Evolutionary conservation across 2,329 filamentous ascomycete species (phyloP).

Genomic region (Tothia fuscella): DNA sequence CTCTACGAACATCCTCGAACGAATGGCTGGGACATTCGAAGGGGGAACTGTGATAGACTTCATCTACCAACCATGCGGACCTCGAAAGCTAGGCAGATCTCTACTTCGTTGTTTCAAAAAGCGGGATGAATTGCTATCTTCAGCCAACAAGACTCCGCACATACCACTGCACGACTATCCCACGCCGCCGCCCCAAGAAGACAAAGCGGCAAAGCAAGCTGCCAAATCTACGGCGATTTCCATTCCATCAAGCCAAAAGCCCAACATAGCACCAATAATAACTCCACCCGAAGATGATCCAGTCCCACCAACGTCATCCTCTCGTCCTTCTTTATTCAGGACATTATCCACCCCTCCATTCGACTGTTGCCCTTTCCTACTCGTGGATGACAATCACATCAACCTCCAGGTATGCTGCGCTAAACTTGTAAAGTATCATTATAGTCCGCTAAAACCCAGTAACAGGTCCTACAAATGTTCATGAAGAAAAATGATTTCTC

Average conservation of each 20-base stretch:
- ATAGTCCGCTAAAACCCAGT: not conserved
- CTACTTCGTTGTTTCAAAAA: not conserved
- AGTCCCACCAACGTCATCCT: too few species aligned
- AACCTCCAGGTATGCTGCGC: conserved; percentile 20
- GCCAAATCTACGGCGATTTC: too few species aligned
- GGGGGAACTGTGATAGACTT: not conserved
- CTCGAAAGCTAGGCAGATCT: conserved; percentile 2
- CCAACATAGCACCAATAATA: too few species aligned
- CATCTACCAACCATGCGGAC: conserved; percentile 4
- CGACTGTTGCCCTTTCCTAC: conserved; percentile 20
- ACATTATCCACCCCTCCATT: too few species aligned
- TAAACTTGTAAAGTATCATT: not conserved
- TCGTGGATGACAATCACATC: conserved; percentile 29
- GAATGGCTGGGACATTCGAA: not conserved
- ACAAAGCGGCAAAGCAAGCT: too few species aligned
- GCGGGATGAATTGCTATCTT: not conserved
- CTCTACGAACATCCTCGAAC: not conserved
- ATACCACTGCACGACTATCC: too few species aligned
- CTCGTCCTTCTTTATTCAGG: too few species aligned
- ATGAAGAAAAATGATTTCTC: conserved; percentile 22
- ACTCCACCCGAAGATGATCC: not conserved
- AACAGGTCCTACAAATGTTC: conserved; percentile 22
- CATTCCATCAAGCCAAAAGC: too few species aligned
- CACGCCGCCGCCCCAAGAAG: too few species aligned
- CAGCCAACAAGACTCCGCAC: too few species aligned